These are phyloP conservation scores for Phytophthora meadii DNA, from an alignment of 352 stramenopile genomes.

Conservation along the genomic window DNA sequence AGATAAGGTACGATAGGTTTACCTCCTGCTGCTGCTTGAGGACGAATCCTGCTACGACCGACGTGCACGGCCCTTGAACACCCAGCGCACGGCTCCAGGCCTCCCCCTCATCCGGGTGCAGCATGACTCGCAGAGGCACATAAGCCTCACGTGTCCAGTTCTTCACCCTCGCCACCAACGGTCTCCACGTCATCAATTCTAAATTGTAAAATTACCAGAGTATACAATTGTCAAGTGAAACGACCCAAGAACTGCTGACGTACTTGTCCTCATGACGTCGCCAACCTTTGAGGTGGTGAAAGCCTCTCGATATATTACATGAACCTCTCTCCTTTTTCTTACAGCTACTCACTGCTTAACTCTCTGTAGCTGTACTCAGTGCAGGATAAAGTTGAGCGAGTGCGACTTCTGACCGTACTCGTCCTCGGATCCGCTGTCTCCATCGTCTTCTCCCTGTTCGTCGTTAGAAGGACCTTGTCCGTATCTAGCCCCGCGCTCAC, in stretches of 20 bases:
- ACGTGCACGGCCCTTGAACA: slow-evolving; percentile 21
- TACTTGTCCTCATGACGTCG: neutral
- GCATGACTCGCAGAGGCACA: slow-evolving; percentile 58
- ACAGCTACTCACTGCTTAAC: slow-evolving; percentile 5
- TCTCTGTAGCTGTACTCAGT: slow-evolving; percentile 40
- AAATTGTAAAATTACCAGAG: neutral
- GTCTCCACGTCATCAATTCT: slow-evolving; percentile 30
- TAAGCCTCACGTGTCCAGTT: slow-evolving; percentile 56
- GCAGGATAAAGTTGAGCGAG: slow-evolving; percentile 87
- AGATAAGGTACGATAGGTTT: neutral
- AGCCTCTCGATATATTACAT: slow-evolving; percentile 40
- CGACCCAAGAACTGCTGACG: slow-evolving; percentile 5
- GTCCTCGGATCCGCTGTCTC: slow-evolving; percentile 67
- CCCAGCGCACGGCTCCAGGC: slow-evolving; percentile 20
- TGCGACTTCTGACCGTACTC: slow-evolving; percentile 73
- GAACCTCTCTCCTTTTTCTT: slow-evolving; percentile 11
- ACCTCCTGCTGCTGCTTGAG: slow-evolving; percentile 46
- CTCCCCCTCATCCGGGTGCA: slow-evolving; percentile 41
- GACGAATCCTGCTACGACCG: slow-evolving; percentile 45
- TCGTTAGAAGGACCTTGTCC: slow-evolving; percentile 13
- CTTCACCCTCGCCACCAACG: slow-evolving; percentile 47
- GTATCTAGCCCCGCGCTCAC: slow-evolving; percentile 20
- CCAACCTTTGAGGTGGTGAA: slow-evolving; percentile 11
- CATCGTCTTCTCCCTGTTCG: slow-evolving; percentile 34
- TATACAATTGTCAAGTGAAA: slow-evolving; percentile 31